Percentiles rank a stretch among this genome's conserved stretches.
These are phyloP conservation scores for Solanum appendiculatum DNA, from an alignment of 257 asterid species.

Conservation along the genomic window DNA sequence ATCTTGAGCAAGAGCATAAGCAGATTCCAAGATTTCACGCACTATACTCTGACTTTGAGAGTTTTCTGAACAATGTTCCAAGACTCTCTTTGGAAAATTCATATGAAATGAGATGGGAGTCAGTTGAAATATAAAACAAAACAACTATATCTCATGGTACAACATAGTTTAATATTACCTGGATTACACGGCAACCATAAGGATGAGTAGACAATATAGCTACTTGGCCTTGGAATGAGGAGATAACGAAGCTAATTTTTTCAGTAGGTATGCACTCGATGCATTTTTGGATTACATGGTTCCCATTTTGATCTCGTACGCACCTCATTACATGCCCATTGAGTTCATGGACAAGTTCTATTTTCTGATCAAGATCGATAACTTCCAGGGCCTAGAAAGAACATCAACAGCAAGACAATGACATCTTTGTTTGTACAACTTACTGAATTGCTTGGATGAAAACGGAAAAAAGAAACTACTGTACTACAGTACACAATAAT, in stretches of 20 bases:
- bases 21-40: conserved; percentile 80
- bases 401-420: not conserved
- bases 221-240: conserved; percentile 70
- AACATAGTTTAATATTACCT: conserved; percentile 32
- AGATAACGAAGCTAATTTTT: conserved; percentile 52
- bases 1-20: conserved; percentile 72
- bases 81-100: conserved; percentile 50
- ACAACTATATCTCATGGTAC: not conserved
- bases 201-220: conserved; percentile 83
- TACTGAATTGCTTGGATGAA: not conserved
- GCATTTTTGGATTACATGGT: conserved; percentile 88
- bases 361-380: conserved; percentile 65
- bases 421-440: not conserved
- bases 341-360: conserved; percentile 56
- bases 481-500: not conserved
- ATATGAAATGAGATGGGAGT: not conserved
- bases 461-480: not conserved
- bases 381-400: conserved; percentile 71
- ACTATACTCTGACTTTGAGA: conserved; percentile 51
- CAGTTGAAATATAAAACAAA: not conserved
- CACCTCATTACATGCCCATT: conserved; percentile 83
- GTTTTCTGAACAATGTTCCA: conserved; percentile 77
- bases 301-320: conserved; percentile 88
- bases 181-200: conserved; percentile 94
- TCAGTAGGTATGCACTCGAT: conserved; percentile 66